Evolutionary conservation across 495 filamentous ascomycete species (phyloP).

Genomic region (Penicillium goetzii): DNA sequence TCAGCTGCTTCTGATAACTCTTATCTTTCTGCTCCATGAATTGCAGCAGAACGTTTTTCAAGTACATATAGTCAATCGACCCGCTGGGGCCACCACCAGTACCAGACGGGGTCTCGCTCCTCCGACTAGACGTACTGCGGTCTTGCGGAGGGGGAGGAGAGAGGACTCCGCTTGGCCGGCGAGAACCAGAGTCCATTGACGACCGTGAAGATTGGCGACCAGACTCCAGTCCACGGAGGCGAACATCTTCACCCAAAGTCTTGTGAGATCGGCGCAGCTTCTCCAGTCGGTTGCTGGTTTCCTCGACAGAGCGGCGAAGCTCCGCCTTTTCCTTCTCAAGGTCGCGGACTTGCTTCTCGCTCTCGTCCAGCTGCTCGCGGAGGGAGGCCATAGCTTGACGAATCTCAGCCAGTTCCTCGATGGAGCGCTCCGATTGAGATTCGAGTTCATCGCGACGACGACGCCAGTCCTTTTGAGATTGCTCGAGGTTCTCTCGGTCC

Average conservation of each 20-base stretch:
- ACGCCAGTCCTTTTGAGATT: constrained; percentile 73
- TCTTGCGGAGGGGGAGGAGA: constrained; percentile 44
- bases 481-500: constrained; percentile 71
- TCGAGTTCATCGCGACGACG: constrained; percentile 75
- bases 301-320: constrained; percentile 74
- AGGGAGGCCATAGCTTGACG: constrained; percentile 77
- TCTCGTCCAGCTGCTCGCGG: constrained; percentile 79
- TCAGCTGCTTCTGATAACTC: constrained; percentile 83
- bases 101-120: constrained; percentile 45
- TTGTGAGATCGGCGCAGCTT: constrained; percentile 76
- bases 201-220: constrained; percentile 61
- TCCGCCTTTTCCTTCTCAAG: constrained; percentile 81
- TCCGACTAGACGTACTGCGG: constrained; percentile 45
- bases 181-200: constrained; percentile 67
- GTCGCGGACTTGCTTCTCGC: constrained; percentile 79
- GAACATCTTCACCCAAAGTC: constrained; percentile 48
- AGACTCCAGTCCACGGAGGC: constrained; percentile 44
- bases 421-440: constrained; percentile 64
- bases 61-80: constrained; percentile 76
- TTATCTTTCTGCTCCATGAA: constrained; percentile 95
- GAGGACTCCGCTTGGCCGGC: constrained; percentile 31
- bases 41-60: constrained; percentile 94
- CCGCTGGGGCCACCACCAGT: constrained; percentile 28
- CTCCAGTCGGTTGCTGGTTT: constrained; percentile 73
- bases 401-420: constrained; percentile 72